A percentile compares a stretch with the other conserved stretches of the same genome.
These are phyloP conservation scores for Thymus mandschuricus DNA, from an alignment of 257 asterid genomes.

Conservation along the genomic window DNA sequence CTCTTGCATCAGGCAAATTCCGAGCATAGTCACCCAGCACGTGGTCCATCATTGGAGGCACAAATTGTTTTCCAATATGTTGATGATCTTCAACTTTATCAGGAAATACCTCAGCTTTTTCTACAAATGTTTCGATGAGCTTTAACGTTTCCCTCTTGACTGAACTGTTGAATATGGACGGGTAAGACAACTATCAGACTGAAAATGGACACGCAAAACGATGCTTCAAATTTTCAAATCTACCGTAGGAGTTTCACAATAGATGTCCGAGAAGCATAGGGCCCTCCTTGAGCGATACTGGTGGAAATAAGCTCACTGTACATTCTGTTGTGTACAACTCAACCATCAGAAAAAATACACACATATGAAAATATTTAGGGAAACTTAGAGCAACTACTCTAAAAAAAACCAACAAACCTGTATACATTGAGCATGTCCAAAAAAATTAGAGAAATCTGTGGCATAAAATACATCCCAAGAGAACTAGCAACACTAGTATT, in stretches of 20 bases:
- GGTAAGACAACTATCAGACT: conserved; percentile 12
- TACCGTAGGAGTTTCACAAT: conserved; percentile 87
- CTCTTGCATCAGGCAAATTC: conserved; percentile 95
- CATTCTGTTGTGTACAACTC: conserved; percentile 63
- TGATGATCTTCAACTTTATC: conserved; percentile 89
- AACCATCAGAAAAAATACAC: conserved; percentile 17
- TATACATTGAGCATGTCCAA: conserved; percentile 93
- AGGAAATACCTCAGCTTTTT: conserved; percentile 83
- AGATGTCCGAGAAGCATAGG: conserved; percentile 75
- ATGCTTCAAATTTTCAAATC: conserved; percentile 26
- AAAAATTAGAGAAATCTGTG: conserved; percentile 76
- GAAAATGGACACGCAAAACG: conserved; percentile 19
- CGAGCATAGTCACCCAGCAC: conserved; percentile 90
- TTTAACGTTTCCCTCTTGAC: conserved; percentile 92
- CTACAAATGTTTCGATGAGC: conserved; percentile 89
- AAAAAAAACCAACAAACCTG: conserved; percentile 51
- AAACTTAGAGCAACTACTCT: background rate
- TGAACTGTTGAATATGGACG: conserved; percentile 54
- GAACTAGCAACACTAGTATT: conserved; percentile 87
- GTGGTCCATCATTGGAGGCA: conserved; percentile 95
- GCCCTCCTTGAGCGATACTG: conserved; percentile 84
- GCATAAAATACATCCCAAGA: conserved; percentile 75
- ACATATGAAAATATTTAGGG: background rate
- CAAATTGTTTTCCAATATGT: conserved; percentile 79
- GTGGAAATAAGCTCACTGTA: conserved; percentile 90